Base-by-base conservation (phyloP, 192 early-diverging fungal genomes). In the Podila verticillata region DNA sequence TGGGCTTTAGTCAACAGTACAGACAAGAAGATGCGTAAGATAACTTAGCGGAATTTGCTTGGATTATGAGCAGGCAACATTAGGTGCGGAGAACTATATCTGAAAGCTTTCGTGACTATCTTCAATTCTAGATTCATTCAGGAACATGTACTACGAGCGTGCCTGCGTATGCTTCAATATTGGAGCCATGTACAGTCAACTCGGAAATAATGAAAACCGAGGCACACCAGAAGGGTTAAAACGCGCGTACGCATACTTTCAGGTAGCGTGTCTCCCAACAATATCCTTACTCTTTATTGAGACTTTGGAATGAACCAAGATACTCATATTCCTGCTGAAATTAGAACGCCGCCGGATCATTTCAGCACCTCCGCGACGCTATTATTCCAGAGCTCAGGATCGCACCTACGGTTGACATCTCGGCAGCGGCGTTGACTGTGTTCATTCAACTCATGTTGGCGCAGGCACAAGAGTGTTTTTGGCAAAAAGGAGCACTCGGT, bases 391-490 rank as follows among this genome's bases (percentile, higher is more conserved):
- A 91, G 62, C 86, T 93, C 64, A 87, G 89, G 34, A 87, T 89
- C 48, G 79, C 87, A 54, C 88, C 92, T 6, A 87, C 93, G 7
- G 65, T 90, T 2, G 95, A 97, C 69, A 87, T 96, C 74, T 89
- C 90, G 7, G 67, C 88, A 4, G 75, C 85, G 20, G 89, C 92
- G n/a, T 84, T 98, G 9, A 83, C 86, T 13, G 90, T 92, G 2
- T 81, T 90, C 1, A 86, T 90, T 20, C 88, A 90, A 66, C 74
- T 94, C n/a, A 97, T 95, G 94, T 85, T 97, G 4, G 95, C 94
- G 12, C 97, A 97, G 74, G 97, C 97, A 29, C 96, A 97, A 72
- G 97, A 97, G 81, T 96, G 94, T 68, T 95, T 93, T 30, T 96
- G 95, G 94, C 91, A 91, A 48, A 93, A 96, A 61, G 93, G 95